Conservation (phyloP, 768 basidiomycete species). For the Leccinellum luteum region DNA sequence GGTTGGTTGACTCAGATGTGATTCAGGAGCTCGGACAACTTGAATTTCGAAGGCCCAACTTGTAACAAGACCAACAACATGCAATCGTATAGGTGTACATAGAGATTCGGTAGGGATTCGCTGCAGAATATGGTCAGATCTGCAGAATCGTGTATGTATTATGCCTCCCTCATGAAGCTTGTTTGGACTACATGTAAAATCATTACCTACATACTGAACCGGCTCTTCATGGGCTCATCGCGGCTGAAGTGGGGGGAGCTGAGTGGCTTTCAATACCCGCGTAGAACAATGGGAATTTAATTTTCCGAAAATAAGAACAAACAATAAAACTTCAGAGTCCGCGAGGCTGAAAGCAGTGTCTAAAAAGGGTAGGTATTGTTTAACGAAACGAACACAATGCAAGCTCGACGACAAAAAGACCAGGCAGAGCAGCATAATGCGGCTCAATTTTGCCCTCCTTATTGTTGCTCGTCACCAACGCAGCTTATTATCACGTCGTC, state of each 20-base stretch:
- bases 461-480: slow-evolving; percentile 19
- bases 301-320: slow-evolving; percentile 11
- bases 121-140: not conserved
- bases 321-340: slow-evolving; percentile 14
- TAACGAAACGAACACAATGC: slow-evolving; percentile 18
- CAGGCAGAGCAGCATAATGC: slow-evolving; percentile 4
- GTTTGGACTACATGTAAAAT: too few relatives aligned
- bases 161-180: not conserved
- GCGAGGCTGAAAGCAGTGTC: slow-evolving; percentile 17
- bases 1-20: not conserved
- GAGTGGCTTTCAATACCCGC: not conserved
- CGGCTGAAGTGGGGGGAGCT: too few relatives aligned
- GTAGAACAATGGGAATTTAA: slow-evolving; percentile 1
- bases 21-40: not conserved
- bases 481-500: slow-evolving; percentile 6
- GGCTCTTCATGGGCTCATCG: too few relatives aligned
- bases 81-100: not conserved
- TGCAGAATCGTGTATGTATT: not conserved
- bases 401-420: slow-evolving; percentile 22
- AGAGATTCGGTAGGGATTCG: not conserved
- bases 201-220: too few relatives aligned
- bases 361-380: slow-evolving; percentile 23
- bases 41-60: not conserved
- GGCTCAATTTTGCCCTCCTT: not conserved
- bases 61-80: not conserved